Evolutionary conservation across 257 asterid genomes (phyloP), one percentile per base, ranked within the genome.

Genomic region (Euphrasia confusa): DNA sequence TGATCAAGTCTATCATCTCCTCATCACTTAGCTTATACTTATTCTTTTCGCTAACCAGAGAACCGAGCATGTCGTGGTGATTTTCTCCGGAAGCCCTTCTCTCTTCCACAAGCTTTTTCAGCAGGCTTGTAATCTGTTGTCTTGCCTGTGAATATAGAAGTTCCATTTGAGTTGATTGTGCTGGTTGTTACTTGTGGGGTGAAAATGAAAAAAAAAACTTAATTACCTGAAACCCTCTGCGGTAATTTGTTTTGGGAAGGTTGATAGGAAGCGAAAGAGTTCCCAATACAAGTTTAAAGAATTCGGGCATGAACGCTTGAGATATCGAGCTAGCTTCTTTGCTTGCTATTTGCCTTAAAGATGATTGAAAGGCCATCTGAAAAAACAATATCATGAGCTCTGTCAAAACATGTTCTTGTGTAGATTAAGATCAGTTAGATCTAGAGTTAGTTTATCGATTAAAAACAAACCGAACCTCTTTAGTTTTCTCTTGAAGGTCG

Each of bases 351-450:
- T 93, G 99, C 68, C 80, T 85, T 59, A 85, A 63, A 0, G 99
- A 84, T 37, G 97, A 93, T n/a, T 83, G 65, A 71, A 93, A 88
- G 13, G 99, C 99, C 94, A 93, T 93, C 99, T 93, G 81, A 15
- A 64, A 70, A 24, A 70, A 54, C n/a, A 24, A n/a, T 27, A 44
- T 18, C 42, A 35, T 13, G 9, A 8, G 42, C 3, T 37, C 10
- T 37, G 42, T 37, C 12, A 8, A 50, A 76, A 68, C 79, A 77
- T 68, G 10, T 11, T 37, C 11, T 35, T 42, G 2, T 4, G 14
- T 5, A 2, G n/a, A 37, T 7, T 7, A 11, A 64, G 42, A 18
- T 70, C 63, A 54, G 58, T 48, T 39, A 56, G 78, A 76, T 73
- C 73, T 73, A 14, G 54, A 33, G 24, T 6, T 21, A 21, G 24